These are phyloP conservation scores for Raffaelea deltoideospora DNA, from an alignment of 2,329 filamentous ascomycete genomes.

Conservation along the genomic window DNA sequence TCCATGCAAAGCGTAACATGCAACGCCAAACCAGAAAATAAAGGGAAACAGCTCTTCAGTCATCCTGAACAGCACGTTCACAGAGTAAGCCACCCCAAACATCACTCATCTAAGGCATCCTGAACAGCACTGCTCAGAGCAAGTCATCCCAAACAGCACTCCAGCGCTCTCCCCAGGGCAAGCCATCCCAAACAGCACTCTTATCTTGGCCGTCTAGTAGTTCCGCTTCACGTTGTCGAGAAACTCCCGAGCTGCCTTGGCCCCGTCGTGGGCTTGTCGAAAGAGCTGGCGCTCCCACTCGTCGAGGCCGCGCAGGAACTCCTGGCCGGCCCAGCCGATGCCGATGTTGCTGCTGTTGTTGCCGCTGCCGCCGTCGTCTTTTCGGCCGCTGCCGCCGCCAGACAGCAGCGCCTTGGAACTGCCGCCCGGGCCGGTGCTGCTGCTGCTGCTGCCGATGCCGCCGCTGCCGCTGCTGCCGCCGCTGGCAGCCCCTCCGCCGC, in stretches of 20 bases:
- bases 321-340: constrained; percentile 49
- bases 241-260: constrained; percentile 56
- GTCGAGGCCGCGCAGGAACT: constrained; percentile 78
- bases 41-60: no score
- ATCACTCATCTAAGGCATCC: no score
- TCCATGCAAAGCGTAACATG: no score
- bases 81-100: no score
- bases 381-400: constrained; percentile 24
- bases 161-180: no score
- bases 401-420: no score
- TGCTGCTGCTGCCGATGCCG: constrained; percentile 28
- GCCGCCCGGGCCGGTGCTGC: constrained; percentile 44
- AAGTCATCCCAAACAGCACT: background rate
- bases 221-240: constrained; percentile 43
- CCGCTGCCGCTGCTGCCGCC: constrained; percentile 33
- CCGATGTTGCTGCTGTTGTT: constrained; percentile 28
- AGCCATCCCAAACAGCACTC: no score
- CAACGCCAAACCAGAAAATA: no score
- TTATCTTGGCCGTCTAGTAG: constrained; percentile 4
- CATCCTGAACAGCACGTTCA: no score
- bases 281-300: constrained; percentile 76
- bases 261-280: constrained; percentile 57
- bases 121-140: no score
- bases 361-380: constrained; percentile 31
- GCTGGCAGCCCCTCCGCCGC: constrained; percentile 23